Conservation (phyloP, 345 rosid species). For the Acer negundo region DNA sequence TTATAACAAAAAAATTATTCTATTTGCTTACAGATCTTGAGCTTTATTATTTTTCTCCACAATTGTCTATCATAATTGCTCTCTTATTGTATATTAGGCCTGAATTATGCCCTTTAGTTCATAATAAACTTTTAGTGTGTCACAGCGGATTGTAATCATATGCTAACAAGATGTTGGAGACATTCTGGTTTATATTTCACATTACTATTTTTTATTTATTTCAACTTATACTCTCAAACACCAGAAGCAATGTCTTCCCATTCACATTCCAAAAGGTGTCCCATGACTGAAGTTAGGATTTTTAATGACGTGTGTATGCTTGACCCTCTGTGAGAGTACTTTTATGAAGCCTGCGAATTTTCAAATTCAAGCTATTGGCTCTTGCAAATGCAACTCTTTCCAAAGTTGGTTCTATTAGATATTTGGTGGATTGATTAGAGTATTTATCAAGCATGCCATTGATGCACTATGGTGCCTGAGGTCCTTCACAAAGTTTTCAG, state of each 20-base stretch:
- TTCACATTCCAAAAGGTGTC: background rate
- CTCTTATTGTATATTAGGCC: background rate
- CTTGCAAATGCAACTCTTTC: background rate
- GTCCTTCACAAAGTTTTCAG: background rate
- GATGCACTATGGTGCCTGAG: background rate
- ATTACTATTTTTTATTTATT: too few relatives aligned
- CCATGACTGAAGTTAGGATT: background rate
- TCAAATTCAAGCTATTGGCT: conserved; percentile 3
- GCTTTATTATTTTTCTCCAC: background rate
- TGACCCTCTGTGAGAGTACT: background rate
- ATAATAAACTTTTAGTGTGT: background rate
- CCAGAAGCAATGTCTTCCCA: background rate
- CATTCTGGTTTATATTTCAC: background rate
- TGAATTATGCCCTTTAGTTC: background rate
- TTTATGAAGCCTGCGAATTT: background rate
- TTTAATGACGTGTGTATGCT: background rate
- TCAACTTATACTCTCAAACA: background rate
- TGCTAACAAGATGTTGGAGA: background rate
- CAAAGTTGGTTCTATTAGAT: background rate
- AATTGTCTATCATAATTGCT: background rate
- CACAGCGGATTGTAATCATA: background rate
- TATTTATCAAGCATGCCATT: background rate
- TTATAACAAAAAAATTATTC: background rate
- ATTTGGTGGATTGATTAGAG: background rate
- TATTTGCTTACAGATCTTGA: background rate